Evolutionary conservation across 768 basidiomycete genomes (phyloP).

Genomic region (Naganishia vishniacii): DNA sequence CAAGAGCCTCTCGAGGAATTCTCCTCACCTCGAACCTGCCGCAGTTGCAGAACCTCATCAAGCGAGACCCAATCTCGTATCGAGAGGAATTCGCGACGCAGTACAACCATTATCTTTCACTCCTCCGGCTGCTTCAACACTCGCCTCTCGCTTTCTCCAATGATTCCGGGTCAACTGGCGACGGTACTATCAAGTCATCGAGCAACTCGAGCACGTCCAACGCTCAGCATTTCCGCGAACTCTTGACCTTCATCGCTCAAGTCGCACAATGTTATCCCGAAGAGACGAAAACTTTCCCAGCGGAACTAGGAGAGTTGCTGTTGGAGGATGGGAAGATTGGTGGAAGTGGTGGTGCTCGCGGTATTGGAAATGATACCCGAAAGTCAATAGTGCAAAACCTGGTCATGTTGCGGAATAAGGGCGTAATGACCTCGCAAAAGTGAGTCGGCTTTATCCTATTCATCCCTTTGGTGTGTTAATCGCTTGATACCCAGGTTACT

Average conservation of each 20-base stretch:
- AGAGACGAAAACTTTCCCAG: conserved; percentile 79
- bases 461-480: conserved; percentile 11
- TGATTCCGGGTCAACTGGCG: conserved; percentile 21
- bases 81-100: conserved; percentile 93
- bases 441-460: conserved; percentile 50
- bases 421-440: conserved; percentile 88
- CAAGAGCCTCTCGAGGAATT: conserved; percentile 49
- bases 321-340: conserved; percentile 53
- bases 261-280: conserved; percentile 90
- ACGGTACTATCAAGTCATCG: conserved; percentile 21
- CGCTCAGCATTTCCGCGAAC: conserved; percentile 68
- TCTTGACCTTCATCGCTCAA: conserved; percentile 86
- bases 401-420: conserved; percentile 87
- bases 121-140: conserved; percentile 74
- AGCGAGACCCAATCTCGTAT: conserved; percentile 82
- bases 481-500: conserved; percentile 70
- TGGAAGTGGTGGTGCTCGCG: conserved; percentile 49
- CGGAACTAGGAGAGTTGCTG: conserved; percentile 69
- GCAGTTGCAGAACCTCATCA: conserved; percentile 93
- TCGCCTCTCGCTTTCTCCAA: conserved; percentile 55
- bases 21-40: conserved; percentile 84
- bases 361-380: conserved; percentile 62
- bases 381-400: conserved; percentile 82
- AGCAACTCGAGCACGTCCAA: conserved; percentile 48
- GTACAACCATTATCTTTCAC: conserved; percentile 89